Evolutionary conservation across 192 early-diverging fungal genomes (phyloP), one percentile per base, ranked within the genome.

Genomic region (Gigaspora rosea): DNA sequence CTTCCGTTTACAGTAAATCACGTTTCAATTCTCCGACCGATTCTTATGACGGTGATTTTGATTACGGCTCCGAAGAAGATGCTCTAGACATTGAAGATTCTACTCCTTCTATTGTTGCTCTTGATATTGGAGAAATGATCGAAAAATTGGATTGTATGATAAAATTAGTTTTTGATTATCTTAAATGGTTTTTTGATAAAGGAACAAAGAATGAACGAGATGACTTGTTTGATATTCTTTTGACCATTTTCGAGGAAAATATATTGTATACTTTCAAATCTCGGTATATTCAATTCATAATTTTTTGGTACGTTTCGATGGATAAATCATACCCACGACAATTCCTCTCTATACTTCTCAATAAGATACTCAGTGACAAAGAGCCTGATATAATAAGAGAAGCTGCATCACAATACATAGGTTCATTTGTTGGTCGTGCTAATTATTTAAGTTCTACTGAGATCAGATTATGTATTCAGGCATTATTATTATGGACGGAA

Each of bases 281-380:
- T 56, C 90, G 95, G 47, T 95, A 95, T 82, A 93, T 92, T 9
- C 97, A 99, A 81, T 99, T 98, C 71, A 75, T 97, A 32, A 80
- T 95, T 33, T 99, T 97, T 77, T 95, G 95, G 82, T 85, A 89
- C 41, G 88, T 91, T 54, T 47, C 76, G 65, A 32, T 96, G 91
- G 69, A 88, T 91, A 0, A 92, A 96, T 63, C 78, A 88, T 32
- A 97, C 96, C 73, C 78, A 95, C 68, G 92, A 92, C n/a, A 86
- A 91, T 36, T 87, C 96, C 71, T 87, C 90, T 35, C 81, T 86
- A 27, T 85, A 58, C n/a, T 74, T 6, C 50, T 61, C 16, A 7
- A 33, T 16, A 74, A 90, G 27, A 83, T 86, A 58, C 78, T 91
- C 15, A 86, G 90, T 41, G 85, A 85, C 15, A 79, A 87, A 4